A percentile compares a stretch with the other conserved stretches of the same genome.
Conservation (phyloP, 2,329 filamentous ascomycete species). For the Hirsutella thompsonii region DNA sequence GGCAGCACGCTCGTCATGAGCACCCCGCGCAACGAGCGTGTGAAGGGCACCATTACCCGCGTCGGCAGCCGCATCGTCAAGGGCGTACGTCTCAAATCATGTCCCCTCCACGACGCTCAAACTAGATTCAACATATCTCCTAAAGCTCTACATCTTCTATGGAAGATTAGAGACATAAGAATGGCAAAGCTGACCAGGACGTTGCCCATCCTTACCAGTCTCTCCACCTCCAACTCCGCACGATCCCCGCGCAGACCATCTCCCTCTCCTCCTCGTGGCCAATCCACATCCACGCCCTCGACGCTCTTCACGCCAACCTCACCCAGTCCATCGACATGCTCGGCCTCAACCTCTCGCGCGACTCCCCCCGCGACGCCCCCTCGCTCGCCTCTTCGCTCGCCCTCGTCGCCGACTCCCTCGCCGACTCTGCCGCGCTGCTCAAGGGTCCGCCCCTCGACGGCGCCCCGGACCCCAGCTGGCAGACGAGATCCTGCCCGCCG, state of each 20-base stretch:
- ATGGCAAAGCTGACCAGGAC: no score
- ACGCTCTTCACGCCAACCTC: constrained; percentile 60
- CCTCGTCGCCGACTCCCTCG: constrained; percentile 39
- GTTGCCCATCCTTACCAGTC: constrained; percentile 31
- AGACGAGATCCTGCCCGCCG: constrained; percentile 27
- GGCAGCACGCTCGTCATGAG: constrained; percentile 84
- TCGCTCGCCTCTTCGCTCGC: constrained; percentile 43
- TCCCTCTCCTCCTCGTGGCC: constrained; percentile 33
- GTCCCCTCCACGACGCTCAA: constrained; percentile 38
- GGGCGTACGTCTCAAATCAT: constrained; percentile 45
- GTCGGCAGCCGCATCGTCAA: constrained; percentile 86
- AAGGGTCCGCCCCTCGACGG: constrained; percentile 36
- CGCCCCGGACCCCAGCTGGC: constrained; percentile 30
- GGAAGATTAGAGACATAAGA: no score
- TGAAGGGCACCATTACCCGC: constrained; percentile 87
- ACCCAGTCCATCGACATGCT: constrained; percentile 76
- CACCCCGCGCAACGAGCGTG: constrained; percentile 71
- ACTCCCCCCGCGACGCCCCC: constrained; percentile 38
- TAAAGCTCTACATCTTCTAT: no score
- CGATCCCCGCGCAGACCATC: constrained; percentile 41
- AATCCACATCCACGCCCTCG: constrained; percentile 56
- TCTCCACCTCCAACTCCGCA: constrained; percentile 64
- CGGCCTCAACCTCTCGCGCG: constrained; percentile 56
- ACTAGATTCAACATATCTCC: no score
- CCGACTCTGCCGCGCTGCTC: constrained; percentile 37